Evolutionary conservation across 768 basidiomycete genomes (phyloP).

Genomic region (Tricholoma terreum): DNA sequence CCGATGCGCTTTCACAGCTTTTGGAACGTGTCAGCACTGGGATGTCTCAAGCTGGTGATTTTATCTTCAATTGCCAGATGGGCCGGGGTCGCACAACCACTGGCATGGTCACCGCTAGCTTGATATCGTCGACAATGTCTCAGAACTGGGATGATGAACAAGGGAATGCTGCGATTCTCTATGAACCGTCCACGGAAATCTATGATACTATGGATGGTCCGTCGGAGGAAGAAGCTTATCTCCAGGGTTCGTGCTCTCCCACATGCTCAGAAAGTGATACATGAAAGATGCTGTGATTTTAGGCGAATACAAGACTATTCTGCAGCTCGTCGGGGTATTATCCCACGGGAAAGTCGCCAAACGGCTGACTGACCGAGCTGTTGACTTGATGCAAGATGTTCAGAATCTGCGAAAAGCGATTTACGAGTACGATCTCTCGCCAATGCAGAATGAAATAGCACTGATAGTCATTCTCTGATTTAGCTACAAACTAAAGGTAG

Average conservation of each 20-base stretch:
- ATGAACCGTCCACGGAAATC: conserved; percentile 33
- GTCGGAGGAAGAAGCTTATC: conserved; percentile 85
- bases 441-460: background rate
- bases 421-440: conserved; percentile 66
- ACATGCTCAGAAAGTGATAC: background rate
- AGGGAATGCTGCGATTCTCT: conserved; percentile 36
- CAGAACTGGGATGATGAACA: conserved; percentile 44
- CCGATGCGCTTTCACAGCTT: conserved; percentile 77
- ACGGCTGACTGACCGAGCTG: conserved; percentile 79
- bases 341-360: conserved; percentile 93
- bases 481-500: conserved; percentile 90
- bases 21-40: conserved; percentile 67
- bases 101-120: conserved; percentile 88
- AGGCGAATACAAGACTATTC: conserved; percentile 97
- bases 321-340: conserved; percentile 90
- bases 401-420: conserved; percentile 96
- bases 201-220: conserved; percentile 78
- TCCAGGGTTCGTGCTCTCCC: conserved; percentile 56
- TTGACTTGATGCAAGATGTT: conserved; percentile 94
- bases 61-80: conserved; percentile 98
- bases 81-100: conserved; percentile 90
- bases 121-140: conserved; percentile 71
- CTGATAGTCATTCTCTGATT: conserved; percentile 3
- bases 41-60: conserved; percentile 62
- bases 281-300: background rate